These are phyloP conservation scores for Wickerhamomyces alni DNA, from an alignment of 805 yeast genomes.

Conservation along the genomic window DNA sequence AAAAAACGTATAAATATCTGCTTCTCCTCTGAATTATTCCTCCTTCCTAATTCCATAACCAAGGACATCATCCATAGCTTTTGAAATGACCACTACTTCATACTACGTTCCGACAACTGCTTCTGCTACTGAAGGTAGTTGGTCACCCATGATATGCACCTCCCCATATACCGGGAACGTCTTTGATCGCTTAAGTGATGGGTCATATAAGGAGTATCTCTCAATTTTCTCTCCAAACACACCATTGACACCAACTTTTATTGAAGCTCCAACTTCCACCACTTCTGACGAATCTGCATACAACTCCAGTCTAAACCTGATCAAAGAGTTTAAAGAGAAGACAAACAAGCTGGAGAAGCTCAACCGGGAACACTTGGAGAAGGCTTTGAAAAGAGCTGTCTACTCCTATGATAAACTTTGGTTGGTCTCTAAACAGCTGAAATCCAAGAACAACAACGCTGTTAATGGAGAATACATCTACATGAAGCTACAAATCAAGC, in stretches of 20 bases:
- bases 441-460: not conserved
- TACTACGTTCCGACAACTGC: not conserved
- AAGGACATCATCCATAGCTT: not conserved
- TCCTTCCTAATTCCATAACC: not conserved
- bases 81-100: too few species aligned
- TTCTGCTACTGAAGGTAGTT: not conserved
- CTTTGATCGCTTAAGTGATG: not conserved
- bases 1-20: too few species aligned
- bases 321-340: conserved; percentile 7
- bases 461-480: conserved; percentile 13
- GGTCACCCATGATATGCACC: too few species aligned
- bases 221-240: not conserved
- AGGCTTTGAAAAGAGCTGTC: conserved; percentile 1
- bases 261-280: not conserved
- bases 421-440: not conserved
- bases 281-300: not conserved
- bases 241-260: not conserved
- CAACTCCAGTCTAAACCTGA: not conserved
- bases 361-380: not conserved
- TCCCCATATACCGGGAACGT: not conserved
- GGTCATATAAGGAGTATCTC: not conserved
- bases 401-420: conserved; percentile 3
- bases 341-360: not conserved
- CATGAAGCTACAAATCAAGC: conserved; percentile 6
- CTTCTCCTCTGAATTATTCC: too few species aligned